These are phyloP conservation scores for Pythium dissimile DNA, from an alignment of 352 stramenopile genomes.

Conservation along the genomic window DNA sequence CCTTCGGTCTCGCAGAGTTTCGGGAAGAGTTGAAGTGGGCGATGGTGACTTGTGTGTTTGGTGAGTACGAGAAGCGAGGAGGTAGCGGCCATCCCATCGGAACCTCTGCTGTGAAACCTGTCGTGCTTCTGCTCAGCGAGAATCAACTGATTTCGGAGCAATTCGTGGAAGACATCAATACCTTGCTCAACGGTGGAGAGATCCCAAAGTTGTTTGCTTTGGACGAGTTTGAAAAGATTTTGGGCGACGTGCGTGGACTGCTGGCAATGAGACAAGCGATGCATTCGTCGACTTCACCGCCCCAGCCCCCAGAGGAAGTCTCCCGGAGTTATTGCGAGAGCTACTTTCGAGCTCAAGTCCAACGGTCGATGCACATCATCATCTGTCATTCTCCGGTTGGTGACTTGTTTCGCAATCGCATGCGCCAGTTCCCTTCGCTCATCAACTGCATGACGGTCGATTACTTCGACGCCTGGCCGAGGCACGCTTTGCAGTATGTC, in stretches of 20 bases:
- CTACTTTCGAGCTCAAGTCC: constrained; percentile 78
- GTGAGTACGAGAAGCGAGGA: constrained; percentile 7
- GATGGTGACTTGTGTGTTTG: constrained; percentile 47
- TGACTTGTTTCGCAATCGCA: constrained; percentile 73
- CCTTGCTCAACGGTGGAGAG: constrained; percentile 78
- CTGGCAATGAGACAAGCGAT: constrained; percentile 22
- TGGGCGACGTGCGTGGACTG: constrained; percentile 47
- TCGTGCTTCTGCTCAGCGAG: constrained; percentile 82
- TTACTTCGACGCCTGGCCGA: constrained; percentile 92
- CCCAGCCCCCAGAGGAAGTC: constrained; percentile 17
- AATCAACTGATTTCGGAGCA: constrained; percentile 78
- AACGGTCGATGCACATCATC: constrained; percentile 89
- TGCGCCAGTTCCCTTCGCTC: constrained; percentile 91
- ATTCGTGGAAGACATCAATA: constrained; percentile 89
- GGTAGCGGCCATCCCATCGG: not conserved
- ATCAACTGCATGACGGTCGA: constrained; percentile 94
- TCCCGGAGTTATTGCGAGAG: constrained; percentile 70
- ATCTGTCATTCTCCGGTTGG: constrained; percentile 86
- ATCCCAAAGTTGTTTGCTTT: constrained; percentile 85
- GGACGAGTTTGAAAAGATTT: constrained; percentile 84
- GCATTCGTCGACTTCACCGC: not conserved
- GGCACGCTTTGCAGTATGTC: constrained; percentile 80
- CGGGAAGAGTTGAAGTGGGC: constrained; percentile 80
- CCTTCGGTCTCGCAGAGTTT: constrained; percentile 84
- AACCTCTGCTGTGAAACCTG: constrained; percentile 26